Conservation (phyloP, 169 alveolate genomes). For the Eimeria praecox region DNA sequence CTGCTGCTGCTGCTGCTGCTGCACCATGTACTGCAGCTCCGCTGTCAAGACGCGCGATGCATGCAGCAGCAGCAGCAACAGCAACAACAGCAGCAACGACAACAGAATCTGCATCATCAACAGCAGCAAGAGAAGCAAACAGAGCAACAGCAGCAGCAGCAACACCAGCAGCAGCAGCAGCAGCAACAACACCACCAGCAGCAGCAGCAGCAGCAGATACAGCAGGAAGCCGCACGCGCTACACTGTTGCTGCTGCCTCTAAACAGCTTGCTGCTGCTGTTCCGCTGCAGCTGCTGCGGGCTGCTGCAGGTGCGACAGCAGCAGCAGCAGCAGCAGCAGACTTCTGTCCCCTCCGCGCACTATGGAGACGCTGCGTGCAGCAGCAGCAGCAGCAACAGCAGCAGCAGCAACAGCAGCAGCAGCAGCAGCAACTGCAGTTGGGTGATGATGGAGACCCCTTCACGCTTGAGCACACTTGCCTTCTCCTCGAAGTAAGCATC, state of each 20-base stretch:
- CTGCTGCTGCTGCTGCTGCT: not conserved
- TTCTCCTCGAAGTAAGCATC: constrained; percentile 13
- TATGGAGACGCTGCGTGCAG: constrained; percentile 33
- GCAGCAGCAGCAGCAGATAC: too few relatives aligned
- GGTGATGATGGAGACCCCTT: not conserved
- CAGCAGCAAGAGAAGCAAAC: not conserved
- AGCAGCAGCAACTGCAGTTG: constrained; percentile 29
- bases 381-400: constrained; percentile 28
- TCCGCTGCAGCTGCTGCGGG: constrained; percentile 50
- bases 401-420: constrained; percentile 30
- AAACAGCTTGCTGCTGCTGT: constrained; percentile 14
- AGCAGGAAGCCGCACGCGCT: not conserved
- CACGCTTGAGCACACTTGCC: not conserved
- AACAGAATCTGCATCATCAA: not conserved
- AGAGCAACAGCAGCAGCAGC: not conserved
- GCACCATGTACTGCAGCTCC: constrained; percentile 18
- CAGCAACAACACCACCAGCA: not conserved
- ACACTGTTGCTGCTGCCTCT: constrained; percentile 50
- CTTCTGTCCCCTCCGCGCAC: constrained; percentile 10
- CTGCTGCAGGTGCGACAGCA: too few relatives aligned
- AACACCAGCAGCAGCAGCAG: not conserved
- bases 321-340: too few relatives aligned
- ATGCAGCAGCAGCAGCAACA: not conserved
- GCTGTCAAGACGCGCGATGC: not conserved
- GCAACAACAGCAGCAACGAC: not conserved